Percentiles rank a stretch among this genome's conserved stretches.
Evolutionary conservation across 2,329 filamentous ascomycete genomes (phyloP).

Genomic region (Macroventuria anomochaeta): DNA sequence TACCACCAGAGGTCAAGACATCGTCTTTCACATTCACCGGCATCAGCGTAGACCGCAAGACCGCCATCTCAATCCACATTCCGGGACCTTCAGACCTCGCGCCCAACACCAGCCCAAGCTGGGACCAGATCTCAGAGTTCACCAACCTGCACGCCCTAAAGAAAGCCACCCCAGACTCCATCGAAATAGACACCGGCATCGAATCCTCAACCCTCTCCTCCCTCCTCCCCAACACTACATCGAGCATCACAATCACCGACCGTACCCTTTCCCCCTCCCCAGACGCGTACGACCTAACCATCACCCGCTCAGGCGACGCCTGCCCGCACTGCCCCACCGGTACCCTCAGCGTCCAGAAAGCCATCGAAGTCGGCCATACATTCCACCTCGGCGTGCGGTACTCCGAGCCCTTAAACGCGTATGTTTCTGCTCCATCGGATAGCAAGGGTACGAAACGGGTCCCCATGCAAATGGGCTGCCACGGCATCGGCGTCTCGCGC

Average conservation of each 20-base stretch:
- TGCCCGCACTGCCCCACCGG: conserved; percentile 75
- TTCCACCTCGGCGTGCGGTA: conserved; percentile 94
- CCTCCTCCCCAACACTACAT: conserved; percentile 29
- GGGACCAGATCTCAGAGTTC: conserved; percentile 45
- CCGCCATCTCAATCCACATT: conserved; percentile 66
- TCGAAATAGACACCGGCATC: conserved; percentile 74
- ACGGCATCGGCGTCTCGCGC: conserved; percentile 91
- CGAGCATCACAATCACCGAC: conserved; percentile 30
- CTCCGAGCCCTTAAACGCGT: conserved; percentile 73
- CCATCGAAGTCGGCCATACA: conserved; percentile 92
- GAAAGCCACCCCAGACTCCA: conserved; percentile 55
- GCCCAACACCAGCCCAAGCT: conserved; percentile 12
- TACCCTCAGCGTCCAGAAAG: conserved; percentile 68
- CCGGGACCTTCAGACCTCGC: conserved; percentile 15
- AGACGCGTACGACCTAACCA: conserved; percentile 63
- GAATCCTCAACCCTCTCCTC: conserved; percentile 48
- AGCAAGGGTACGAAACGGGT: conserved; percentile 47
- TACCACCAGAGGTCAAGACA: conserved; percentile 21
- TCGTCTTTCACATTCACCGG: conserved; percentile 64
- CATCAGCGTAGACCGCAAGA: conserved; percentile 70
- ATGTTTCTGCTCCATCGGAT: conserved; percentile 56
- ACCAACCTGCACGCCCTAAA: conserved; percentile 70
- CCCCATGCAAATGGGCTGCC: conserved; percentile 90
- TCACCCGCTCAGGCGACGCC: conserved; percentile 69
- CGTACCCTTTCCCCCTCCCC: conserved; percentile 13